Percentiles rank a stretch among this genome's conserved stretches.
Conservation (phyloP, 441 rosid species). For the Cnidoscolus chayamansa region DNA sequence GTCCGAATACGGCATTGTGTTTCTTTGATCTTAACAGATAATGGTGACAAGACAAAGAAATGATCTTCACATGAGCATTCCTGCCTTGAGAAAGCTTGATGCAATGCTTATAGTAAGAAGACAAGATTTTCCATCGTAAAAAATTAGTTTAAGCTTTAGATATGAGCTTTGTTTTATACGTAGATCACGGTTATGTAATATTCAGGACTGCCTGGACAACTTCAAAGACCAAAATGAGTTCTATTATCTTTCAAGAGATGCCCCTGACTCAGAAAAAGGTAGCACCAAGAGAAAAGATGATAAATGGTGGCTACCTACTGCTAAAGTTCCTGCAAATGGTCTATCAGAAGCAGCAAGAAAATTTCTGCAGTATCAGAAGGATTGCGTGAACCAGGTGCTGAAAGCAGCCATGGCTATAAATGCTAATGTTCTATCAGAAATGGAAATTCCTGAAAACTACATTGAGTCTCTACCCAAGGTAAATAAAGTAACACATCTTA, state of each 20-base stretch:
- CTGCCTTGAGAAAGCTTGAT: conserved; percentile 78
- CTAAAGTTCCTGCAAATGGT: conserved; percentile 74
- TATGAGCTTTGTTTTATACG: not conserved
- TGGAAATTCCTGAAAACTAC: conserved; percentile 89
- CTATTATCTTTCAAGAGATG: conserved; percentile 58
- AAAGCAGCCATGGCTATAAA: conserved; percentile 98
- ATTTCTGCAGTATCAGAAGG: conserved; percentile 76
- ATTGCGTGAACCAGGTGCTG: conserved; percentile 85
- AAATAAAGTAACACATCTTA: conserved; percentile 4
- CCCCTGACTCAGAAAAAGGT: conserved; percentile 68
- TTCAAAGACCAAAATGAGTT: conserved; percentile 63
- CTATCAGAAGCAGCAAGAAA: conserved; percentile 64
- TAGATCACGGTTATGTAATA: not conserved
- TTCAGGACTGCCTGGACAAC: conserved; percentile 71
- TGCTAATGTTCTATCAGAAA: conserved; percentile 87
- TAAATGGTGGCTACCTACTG: conserved; percentile 97
- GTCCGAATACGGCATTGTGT: not conserved
- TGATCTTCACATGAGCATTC: conserved; percentile 85
- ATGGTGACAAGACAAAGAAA: conserved; percentile 66
- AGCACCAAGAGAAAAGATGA: conserved; percentile 56
- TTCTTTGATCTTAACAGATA: conserved; percentile 32
- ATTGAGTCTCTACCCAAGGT: conserved; percentile 96
- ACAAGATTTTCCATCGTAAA: not conserved
- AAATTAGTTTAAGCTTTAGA: not conserved
- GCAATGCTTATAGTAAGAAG: conserved; percentile 73